These are phyloP conservation scores for Ogataea angusta DNA, from an alignment of 805 yeast species.

Conservation along the genomic window DNA sequence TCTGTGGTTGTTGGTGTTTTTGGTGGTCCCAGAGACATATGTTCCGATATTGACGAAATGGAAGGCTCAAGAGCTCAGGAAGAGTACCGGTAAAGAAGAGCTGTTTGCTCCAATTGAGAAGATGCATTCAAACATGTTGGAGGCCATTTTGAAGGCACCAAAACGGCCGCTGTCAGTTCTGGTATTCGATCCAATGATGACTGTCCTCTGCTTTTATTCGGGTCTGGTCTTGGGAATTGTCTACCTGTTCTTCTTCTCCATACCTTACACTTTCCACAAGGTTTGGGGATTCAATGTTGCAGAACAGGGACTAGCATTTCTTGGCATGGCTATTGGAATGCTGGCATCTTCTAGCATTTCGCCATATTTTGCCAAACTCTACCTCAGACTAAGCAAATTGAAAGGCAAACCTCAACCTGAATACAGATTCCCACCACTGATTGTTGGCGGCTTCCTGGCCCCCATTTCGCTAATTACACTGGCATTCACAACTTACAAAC, in stretches of 20 bases:
- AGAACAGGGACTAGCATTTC: slow-evolving; percentile 61
- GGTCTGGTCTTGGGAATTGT: slow-evolving; percentile 58
- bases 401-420: slow-evolving; percentile 52
- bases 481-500: slow-evolving; percentile 55
- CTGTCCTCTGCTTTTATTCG: slow-evolving; percentile 50
- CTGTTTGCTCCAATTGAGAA: slow-evolving; percentile 42
- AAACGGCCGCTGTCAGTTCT: slow-evolving; percentile 51
- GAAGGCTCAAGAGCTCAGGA: slow-evolving; percentile 50
- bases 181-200: slow-evolving; percentile 52
- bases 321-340: slow-evolving; percentile 55
- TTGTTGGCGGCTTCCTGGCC: slow-evolving; percentile 49
- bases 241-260: slow-evolving; percentile 63
- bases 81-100: slow-evolving; percentile 36
- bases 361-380: slow-evolving; percentile 33
- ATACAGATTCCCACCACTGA: slow-evolving; percentile 56
- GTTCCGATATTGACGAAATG: slow-evolving; percentile 47
- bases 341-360: slow-evolving; percentile 40
- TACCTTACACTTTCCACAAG: slow-evolving; percentile 55
- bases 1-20: slow-evolving; percentile 22
- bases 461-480: slow-evolving; percentile 56
- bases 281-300: slow-evolving; percentile 51
- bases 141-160: slow-evolving; percentile 43
- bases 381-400: slow-evolving; percentile 30
- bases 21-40: slow-evolving; percentile 42
- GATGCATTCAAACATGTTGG: slow-evolving; percentile 33